Evolutionary conservation across 352 stramenopile genomes (phyloP), one percentile per base, ranked within the genome.

Genomic region (Pythium sp.): DNA sequence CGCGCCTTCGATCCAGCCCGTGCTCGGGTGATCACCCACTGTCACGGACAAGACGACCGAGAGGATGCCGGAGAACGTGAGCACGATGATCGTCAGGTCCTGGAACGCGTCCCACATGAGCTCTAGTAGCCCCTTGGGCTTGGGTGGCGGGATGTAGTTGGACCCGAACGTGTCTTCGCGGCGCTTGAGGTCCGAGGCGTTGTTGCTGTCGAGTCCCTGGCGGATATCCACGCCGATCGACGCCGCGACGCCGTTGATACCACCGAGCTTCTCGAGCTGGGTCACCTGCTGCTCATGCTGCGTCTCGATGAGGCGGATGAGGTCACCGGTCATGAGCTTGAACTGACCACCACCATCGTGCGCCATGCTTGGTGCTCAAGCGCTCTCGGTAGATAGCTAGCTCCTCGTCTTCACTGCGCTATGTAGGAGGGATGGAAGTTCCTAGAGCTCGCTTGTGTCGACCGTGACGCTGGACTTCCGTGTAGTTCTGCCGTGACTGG

Each of bases 91-190:
- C 30, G 86, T 92, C 12, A 91, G 34, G 58, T 93, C 86, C 47
- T 98, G 84, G 53, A 97, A 89, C n/a, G 90, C 90, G 43, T 97
- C 87, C 70, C 81, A 95, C 75, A 98, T 95, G 53, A 98, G 83
- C 74, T 92, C 84, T 1, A 90, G 46, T 11, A 93, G 62, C 0
- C 70, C 61, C 28, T 85, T 89, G 22, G 84, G 46, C 22, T 71
- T 78, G 0, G 83, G 80, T 12, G 84, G 84, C 7, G 79, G 41
- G 36, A 93, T 80, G 67, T 89, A 93, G 72, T 93, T 93, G 28
- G 70, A 77, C n/a, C 84, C 84, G 64, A 87, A 93, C 0, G 65
- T 73, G 12, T 81, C 76, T 76, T 90, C 78, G 26, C 85, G 85
- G 0, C 67, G 75, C 38, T 80, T 75, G 1, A 91, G 58, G 53